Evolutionary conservation across 2,329 filamentous ascomycete species (phyloP).

Genomic region (Claviceps lovelessii): DNA sequence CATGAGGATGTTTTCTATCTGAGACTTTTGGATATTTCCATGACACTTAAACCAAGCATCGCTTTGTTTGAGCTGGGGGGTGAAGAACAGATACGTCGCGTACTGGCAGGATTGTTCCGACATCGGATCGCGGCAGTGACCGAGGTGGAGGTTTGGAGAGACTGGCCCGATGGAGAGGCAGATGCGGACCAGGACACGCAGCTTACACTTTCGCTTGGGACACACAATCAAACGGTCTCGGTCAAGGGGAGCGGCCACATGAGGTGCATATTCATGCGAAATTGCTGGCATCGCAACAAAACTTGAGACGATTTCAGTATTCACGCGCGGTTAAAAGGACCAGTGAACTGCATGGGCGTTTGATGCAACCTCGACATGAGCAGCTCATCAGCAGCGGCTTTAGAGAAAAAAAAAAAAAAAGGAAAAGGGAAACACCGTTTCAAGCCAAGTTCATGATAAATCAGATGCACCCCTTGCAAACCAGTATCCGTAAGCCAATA

Average conservation of each 20-base stretch:
- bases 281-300: background rate
- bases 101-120: slow-evolving; percentile 34
- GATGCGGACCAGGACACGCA: slow-evolving; percentile 13
- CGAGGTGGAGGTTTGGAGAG: slow-evolving; percentile 55
- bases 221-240: slow-evolving; percentile 14
- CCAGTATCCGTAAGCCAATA: background rate
- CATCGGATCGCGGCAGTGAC: slow-evolving; percentile 16
- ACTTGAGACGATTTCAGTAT: background rate
- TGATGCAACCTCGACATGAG: too few species aligned
- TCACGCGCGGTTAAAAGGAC: too few species aligned
- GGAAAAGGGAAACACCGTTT: background rate
- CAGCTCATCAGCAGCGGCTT: too few species aligned
- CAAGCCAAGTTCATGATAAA: background rate
- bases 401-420: too few species aligned
- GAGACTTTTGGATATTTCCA: slow-evolving; percentile 43
- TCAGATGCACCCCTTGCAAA: background rate
- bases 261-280: slow-evolving; percentile 25
- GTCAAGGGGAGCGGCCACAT: slow-evolving; percentile 34
- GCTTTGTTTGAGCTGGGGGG: slow-evolving; percentile 61
- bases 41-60: slow-evolving; percentile 33
- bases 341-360: too few species aligned
- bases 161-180: slow-evolving; percentile 38
- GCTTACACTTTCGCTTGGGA: slow-evolving; percentile 11
- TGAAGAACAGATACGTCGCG: slow-evolving; percentile 49
- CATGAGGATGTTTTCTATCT: slow-evolving; percentile 51